Percentiles rank a stretch among this genome's conserved stretches.
phyloP scores from a whole-genome alignment of 164 flowering plant species.

The Piper betle region DNA sequence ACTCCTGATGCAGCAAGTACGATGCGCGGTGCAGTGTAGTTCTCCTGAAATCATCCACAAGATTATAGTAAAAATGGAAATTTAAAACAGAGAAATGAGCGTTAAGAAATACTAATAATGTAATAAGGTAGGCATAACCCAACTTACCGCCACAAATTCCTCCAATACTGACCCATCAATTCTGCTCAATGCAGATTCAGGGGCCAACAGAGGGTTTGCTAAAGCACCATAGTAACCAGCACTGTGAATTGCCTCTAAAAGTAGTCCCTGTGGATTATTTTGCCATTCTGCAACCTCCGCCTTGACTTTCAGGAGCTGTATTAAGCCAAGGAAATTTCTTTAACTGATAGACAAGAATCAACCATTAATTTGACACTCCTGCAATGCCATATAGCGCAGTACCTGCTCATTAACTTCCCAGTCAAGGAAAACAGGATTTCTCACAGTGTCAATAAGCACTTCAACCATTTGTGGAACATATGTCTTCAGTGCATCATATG shows the following conservation, averaged over 20 bases:
- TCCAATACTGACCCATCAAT: slow-evolving; percentile 50
- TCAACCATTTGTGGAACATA: slow-evolving; percentile 86
- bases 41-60: slow-evolving; percentile 33
- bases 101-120: not conserved
- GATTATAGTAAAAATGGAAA: not conserved
- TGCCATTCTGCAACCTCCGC: slow-evolving; percentile 50
- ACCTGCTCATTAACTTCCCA: no score
- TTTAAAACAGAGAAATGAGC: not conserved
- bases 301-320: slow-evolving; percentile 63
- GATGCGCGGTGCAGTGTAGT: slow-evolving; percentile 79
- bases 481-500: slow-evolving; percentile 62
- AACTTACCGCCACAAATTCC: slow-evolving; percentile 68
- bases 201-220: slow-evolving; percentile 67
- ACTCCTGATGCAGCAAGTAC: slow-evolving; percentile 93
- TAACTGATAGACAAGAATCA: no score
- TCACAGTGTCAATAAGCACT: slow-evolving; percentile 69
- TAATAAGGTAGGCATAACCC: not conserved
- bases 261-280: slow-evolving; percentile 71
- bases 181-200: slow-evolving; percentile 50
- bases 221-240: slow-evolving; percentile 80
- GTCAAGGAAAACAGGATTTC: slow-evolving; percentile 35
- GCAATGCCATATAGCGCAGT: no score
- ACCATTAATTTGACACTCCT: no score
- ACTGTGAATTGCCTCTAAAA: slow-evolving; percentile 82
- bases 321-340: not conserved